phyloP scores from a whole-genome alignment of 2,329 filamentous ascomycete species.

The Aureobasidium uvarum region DNA sequence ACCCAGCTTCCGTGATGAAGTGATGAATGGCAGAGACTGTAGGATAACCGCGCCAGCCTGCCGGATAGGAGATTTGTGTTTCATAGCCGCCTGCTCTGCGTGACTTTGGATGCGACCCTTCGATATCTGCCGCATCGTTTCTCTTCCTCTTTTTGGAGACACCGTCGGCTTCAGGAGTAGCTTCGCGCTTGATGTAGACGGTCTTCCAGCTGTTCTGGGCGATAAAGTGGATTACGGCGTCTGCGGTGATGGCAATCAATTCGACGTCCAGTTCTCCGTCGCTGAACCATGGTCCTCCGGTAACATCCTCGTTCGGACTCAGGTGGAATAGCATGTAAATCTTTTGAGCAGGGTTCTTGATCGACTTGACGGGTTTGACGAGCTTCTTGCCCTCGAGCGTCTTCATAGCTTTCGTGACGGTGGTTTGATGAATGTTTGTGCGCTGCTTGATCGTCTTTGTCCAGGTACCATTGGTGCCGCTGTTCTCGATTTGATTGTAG shows the following conservation, averaged over 20 bases:
- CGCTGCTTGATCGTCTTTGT: constrained; percentile 76
- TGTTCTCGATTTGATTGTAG: constrained; percentile 43
- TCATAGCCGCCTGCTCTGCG: constrained; percentile 32
- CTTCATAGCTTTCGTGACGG: constrained; percentile 79
- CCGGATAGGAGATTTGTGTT: constrained; percentile 36
- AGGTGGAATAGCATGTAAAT: constrained; percentile 93
- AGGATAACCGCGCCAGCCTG: constrained; percentile 63
- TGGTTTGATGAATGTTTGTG: constrained; percentile 78
- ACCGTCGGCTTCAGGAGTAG: constrained; percentile 11
- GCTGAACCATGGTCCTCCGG: constrained; percentile 91
- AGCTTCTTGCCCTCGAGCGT: constrained; percentile 76
- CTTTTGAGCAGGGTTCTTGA: constrained; percentile 86
- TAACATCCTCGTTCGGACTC: constrained; percentile 82
- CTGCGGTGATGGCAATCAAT: constrained; percentile 75
- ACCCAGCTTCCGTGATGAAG: constrained; percentile 65
- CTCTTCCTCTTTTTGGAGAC: constrained; percentile 39
- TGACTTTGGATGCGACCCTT: constrained; percentile 37
- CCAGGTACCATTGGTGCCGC: constrained; percentile 61
- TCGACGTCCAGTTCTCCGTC: constrained; percentile 86
- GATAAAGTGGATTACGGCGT: constrained; percentile 71
- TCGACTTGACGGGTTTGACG: constrained; percentile 86
- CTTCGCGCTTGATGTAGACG: constrained; percentile 36
- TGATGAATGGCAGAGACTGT: constrained; percentile 75
- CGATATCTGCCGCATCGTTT: constrained; percentile 33
- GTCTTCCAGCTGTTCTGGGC: constrained; percentile 69